phyloP scores from a whole-genome alignment of 208 protist genomes.

The Trypanosoma avium region DNA sequence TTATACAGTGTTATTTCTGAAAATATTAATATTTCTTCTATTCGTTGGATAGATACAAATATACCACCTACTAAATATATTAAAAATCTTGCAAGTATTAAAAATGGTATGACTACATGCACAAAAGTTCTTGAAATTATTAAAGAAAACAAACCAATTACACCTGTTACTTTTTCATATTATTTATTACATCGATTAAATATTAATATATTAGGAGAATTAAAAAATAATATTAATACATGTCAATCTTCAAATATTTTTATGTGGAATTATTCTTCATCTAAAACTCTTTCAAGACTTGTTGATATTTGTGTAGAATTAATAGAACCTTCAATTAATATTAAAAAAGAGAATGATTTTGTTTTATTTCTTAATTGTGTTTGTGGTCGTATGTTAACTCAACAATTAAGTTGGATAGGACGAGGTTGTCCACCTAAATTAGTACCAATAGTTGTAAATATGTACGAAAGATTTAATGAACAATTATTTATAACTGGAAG shows the following conservation, averaged over 20 bases:
- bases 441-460: constrained; percentile 48
- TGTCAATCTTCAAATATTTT: constrained; percentile 15
- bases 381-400: constrained; percentile 60
- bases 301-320: constrained; percentile 27
- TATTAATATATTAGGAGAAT: constrained; percentile 17
- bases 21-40: constrained; percentile 12
- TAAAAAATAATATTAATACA: neutral
- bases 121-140: constrained; percentile 6
- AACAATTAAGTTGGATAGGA: constrained; percentile 55
- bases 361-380: constrained; percentile 60
- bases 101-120: constrained; percentile 2
- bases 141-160: constrained; percentile 5
- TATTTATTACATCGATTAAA: constrained; percentile 37
- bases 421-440: constrained; percentile 59
- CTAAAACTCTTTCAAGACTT: constrained; percentile 32
- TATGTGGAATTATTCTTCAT: constrained; percentile 17
- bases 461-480: constrained; percentile 44
- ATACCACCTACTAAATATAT: constrained; percentile 18
- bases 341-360: constrained; percentile 18
- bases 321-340: neutral
- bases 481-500: constrained; percentile 12
- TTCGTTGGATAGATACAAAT: constrained; percentile 29
- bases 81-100: constrained; percentile 19
- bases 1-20: constrained; percentile 32
- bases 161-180: constrained; percentile 18